Base-by-base conservation (phyloP, 202 grass and related monocot species). In the Thinopyrum obtusiflorum region DNA sequence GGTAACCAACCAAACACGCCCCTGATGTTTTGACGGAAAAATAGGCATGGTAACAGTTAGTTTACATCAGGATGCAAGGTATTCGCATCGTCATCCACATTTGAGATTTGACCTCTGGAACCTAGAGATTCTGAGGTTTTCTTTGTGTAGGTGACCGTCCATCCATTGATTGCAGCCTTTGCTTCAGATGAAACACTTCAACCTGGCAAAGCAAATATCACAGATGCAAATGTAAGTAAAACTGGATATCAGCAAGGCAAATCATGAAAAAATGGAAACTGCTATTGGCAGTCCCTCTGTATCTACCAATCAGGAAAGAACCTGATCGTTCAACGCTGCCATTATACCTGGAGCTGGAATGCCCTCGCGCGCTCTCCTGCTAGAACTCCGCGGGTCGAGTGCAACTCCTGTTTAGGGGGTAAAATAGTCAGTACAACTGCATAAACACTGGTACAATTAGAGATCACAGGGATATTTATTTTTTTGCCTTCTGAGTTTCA, bases 151-250 rank as follows among this genome's bases (percentile, higher is more conserved):
- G 91, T 35, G 97, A 89, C 85, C 90, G 85, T 68, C 91, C 90
- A n/a, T 99, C 97, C 87, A 92, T 83, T 29, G 88, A 87, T 32
- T 96, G 93, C 47, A 92, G 33, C 74, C 88, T 89, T 82, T 97
- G 92, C 86, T 96, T 96, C 82, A 96, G 86, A 82, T 92, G 92
- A 86, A 92, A 96, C 18, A 96, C 80, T 85, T 96, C 97, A 61
- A 94, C 89, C 97, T 99, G 73, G 21, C 40, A 89, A 68, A 77
- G 13, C 23, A 87, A 87, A 65, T 68, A 53, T 28, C 46, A 65
- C n/a, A 67, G 28, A 63, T 63, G 64, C 78, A 64, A 70, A 79
- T 49, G 8, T 24, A 37, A 51, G 2, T 14, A 28, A 69, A 69
- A 13, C 31, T 74, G 27, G 33, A n/a, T 21, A 35, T 62, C 37